These are phyloP conservation scores for Cladobotryum protrusum DNA, from an alignment of 2,329 filamentous ascomycete species.

Conservation along the genomic window DNA sequence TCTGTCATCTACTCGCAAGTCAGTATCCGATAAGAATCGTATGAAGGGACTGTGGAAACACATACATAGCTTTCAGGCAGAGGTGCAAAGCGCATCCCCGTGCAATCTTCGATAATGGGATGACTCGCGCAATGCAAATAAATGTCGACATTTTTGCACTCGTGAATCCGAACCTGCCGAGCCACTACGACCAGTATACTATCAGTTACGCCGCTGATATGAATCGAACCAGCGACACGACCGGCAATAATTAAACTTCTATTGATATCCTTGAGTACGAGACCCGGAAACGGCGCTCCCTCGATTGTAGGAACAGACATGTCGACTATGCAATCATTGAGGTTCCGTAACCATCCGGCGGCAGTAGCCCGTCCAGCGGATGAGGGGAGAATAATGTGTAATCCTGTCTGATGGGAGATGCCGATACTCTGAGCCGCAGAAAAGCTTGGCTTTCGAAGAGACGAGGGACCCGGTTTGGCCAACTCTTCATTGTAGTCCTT, in stretches of 20 bases:
- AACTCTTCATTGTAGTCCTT: slow-evolving; percentile 55
- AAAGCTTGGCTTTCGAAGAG: slow-evolving; percentile 57
- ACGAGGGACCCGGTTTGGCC: slow-evolving; percentile 29
- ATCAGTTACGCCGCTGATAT: slow-evolving; percentile 69
- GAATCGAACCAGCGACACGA: slow-evolving; percentile 70
- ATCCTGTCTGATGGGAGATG: slow-evolving; percentile 59
- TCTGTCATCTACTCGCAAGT: slow-evolving; percentile 19
- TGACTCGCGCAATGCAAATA: slow-evolving; percentile 77
- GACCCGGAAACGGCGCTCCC: slow-evolving; percentile 61
- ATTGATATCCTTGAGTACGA: slow-evolving; percentile 61
- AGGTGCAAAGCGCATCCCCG: slow-evolving; percentile 68
- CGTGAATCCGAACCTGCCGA: slow-evolving; percentile 89
- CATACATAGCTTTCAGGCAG: slow-evolving; percentile 65
- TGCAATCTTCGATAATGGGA: slow-evolving; percentile 91
- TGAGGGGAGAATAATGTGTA: slow-evolving; percentile 71
- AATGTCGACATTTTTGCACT: slow-evolving; percentile 72
- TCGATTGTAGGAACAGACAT: slow-evolving; percentile 59
- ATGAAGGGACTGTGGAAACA: slow-evolving; percentile 14
- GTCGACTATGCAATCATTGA: slow-evolving; percentile 70
- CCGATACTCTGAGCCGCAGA: slow-evolving; percentile 53
- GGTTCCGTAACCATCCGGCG: slow-evolving; percentile 64
- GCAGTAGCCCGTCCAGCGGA: slow-evolving; percentile 65
- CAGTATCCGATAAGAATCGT: background rate
- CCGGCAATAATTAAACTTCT: slow-evolving; percentile 72
- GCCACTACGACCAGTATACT: slow-evolving; percentile 73